phyloP scores from a whole-genome alignment of 177 flowering plant species.

The Vitis hybrid region DNA sequence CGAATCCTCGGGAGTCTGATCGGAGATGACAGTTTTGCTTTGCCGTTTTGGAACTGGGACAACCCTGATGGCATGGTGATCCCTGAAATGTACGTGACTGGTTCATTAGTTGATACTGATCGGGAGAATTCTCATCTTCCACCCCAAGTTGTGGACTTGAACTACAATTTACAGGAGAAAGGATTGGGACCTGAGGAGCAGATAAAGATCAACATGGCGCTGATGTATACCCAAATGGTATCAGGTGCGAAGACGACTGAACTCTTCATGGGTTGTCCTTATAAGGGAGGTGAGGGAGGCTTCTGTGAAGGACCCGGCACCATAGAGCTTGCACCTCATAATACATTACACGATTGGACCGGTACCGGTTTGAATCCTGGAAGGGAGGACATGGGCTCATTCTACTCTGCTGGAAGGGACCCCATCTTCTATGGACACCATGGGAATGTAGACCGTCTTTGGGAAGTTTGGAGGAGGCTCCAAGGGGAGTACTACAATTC shows the following conservation, averaged over 20 bases:
- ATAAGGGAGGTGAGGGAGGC: conserved; percentile 12
- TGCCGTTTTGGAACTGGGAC: conserved; percentile 23
- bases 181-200: neutral
- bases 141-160: conserved; percentile 18
- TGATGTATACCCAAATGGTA: conserved; percentile 26
- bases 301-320: conserved; percentile 24
- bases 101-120: conserved; percentile 3
- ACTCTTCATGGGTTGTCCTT: conserved; percentile 28
- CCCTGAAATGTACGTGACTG: conserved; percentile 17
- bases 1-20: conserved; percentile 27
- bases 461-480: conserved; percentile 23
- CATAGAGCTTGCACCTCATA: conserved; percentile 25
- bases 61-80: conserved; percentile 25
- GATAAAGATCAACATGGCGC: conserved; percentile 11
- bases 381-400: conserved; percentile 25
- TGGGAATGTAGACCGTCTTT: conserved; percentile 28
- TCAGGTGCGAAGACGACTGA: conserved; percentile 21
- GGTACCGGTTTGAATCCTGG: conserved; percentile 15
- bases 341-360: conserved; percentile 21
- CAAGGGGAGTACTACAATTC: neutral
- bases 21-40: conserved; percentile 22
- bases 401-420: conserved; percentile 29
- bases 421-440: conserved; percentile 32
- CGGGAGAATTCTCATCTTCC: conserved; percentile 19
- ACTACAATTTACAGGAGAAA: conserved; percentile 8